Percentiles rank a stretch among this genome's conserved stretches.
Evolutionary conservation across 2,329 filamentous ascomycete genomes (phyloP).

Genomic region (Tolypocladium pustulatum): DNA sequence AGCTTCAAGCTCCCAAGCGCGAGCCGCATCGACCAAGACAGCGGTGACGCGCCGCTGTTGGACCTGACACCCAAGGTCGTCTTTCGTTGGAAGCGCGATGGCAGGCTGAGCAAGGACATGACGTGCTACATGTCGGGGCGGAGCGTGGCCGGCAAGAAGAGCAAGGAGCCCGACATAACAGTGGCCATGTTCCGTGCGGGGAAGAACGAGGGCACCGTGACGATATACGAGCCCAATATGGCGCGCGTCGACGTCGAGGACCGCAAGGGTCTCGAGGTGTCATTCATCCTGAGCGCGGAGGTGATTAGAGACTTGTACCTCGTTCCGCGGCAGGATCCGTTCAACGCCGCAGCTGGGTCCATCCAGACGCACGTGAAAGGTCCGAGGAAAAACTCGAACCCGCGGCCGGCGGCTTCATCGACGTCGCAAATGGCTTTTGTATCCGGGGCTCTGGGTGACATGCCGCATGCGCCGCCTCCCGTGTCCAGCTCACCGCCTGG

Average conservation of each 20-base stretch:
- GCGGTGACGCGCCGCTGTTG: slow-evolving; percentile 19
- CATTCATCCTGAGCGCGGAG: slow-evolving; percentile 54
- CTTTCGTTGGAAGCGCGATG: slow-evolving; percentile 85
- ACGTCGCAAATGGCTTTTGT: slow-evolving; percentile 8
- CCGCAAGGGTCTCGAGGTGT: slow-evolving; percentile 81
- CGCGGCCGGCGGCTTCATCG: slow-evolving; percentile 20
- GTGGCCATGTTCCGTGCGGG: slow-evolving; percentile 74
- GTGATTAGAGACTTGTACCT: slow-evolving; percentile 57
- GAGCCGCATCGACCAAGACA: slow-evolving; percentile 65
- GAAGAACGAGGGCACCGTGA: slow-evolving; percentile 55
- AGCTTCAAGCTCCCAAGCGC: slow-evolving; percentile 73
- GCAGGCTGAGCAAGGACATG: slow-evolving; percentile 76
- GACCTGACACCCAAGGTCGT: slow-evolving; percentile 61
- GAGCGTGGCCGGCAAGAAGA: slow-evolving; percentile 64
- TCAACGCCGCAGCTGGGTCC: slow-evolving; percentile 49
- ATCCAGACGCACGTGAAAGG: not conserved
- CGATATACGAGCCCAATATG: slow-evolving; percentile 88
- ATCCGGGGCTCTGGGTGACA: slow-evolving; percentile 29
- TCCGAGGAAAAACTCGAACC: not conserved
- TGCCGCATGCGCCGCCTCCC: slow-evolving; percentile 8
- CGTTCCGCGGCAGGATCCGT: slow-evolving; percentile 58
- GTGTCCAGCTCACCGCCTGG: slow-evolving; percentile 6
- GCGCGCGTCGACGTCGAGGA: slow-evolving; percentile 88
- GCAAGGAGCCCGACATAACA: slow-evolving; percentile 89
- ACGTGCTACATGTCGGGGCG: slow-evolving; percentile 80